These are phyloP conservation scores for Quercus aquifolioides DNA, from an alignment of 306 rosid genomes.

Conservation along the genomic window DNA sequence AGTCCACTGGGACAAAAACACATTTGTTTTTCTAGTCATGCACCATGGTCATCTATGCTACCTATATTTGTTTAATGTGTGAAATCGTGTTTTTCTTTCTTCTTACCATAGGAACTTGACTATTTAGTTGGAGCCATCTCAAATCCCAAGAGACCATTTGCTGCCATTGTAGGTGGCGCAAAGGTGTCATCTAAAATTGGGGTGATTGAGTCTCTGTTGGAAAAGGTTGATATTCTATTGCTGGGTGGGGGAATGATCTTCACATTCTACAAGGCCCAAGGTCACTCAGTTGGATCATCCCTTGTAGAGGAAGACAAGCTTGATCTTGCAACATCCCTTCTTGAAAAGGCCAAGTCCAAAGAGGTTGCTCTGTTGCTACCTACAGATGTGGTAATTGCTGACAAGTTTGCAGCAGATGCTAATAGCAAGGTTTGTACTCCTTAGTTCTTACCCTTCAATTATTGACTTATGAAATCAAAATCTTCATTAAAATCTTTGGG, in stretches of 20 bases:
- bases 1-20: no score
- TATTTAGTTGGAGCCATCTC: constrained; percentile 83
- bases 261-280: constrained; percentile 97
- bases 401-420: constrained; percentile 90
- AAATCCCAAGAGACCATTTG: constrained; percentile 89
- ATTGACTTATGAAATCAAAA: neutral
- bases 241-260: constrained; percentile 96
- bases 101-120: constrained; percentile 72
- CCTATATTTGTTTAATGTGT: neutral
- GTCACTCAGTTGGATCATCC: constrained; percentile 69
- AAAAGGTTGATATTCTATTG: constrained; percentile 64
- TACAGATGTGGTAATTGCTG: constrained; percentile 81
- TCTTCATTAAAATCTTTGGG: neutral
- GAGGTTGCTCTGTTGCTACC: constrained; percentile 88
- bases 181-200: constrained; percentile 94
- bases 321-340: constrained; percentile 65
- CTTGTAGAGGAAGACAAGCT: constrained; percentile 89
- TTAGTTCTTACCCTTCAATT: neutral
- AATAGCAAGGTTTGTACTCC: constrained; percentile 57
- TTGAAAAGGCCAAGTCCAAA: constrained; percentile 80
- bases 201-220: constrained; percentile 86
- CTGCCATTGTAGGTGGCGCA: constrained; percentile 89
- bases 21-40: neutral
- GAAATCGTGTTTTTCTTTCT: neutral
- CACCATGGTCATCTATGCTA: neutral